Base-by-base conservation (phyloP, 2,329 filamentous ascomycete species). In the Venturia nashicola region DNA sequence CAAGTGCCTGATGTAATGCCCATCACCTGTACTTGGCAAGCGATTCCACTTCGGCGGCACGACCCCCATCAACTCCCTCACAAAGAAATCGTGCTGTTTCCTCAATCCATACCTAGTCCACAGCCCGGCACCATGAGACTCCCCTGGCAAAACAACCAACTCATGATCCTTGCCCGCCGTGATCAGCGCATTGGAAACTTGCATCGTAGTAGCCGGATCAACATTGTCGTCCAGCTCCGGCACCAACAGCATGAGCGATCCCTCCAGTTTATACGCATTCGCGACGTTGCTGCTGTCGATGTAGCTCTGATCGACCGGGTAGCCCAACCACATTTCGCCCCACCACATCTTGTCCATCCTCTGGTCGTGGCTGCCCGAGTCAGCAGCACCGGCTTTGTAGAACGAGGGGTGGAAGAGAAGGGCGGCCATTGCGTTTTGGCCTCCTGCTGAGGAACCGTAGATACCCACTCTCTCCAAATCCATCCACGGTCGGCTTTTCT, bases 191-290 rank as follows among this genome's bases (percentile, higher is more conserved):
- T 70, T 69, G 2, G 69, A 68, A 43, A 69, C 69, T 61, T 71
- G 69, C 69, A 70, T 70, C 60, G 69, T 71, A 51, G 64, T 67
- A 59, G 69, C 68, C 20, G 70, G 70, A 66, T 71, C 70, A 6
- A 71, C 70, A 61, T 70, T 77, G 44, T 65, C 68, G 59, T 69
- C 72, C 66, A 70, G 68, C 65, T 77, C 76, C 68, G 72, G 74
- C 39, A 71, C 69, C 34, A 64, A 69, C 20, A 68, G 68, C 62
- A 68, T 63, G 46, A 70, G 44, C 6, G 64, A 66, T n/a, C 67
- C 64, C 63, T 67, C 12, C 43, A 71, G 62, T 43, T 67, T 68
- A 44, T 63, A 57, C 39, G 69, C 69, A 64, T 70, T 67, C 4
- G 67, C 69, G 61, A 70, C 68, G 63, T 70, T 71, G 4, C 69